Conservation (phyloP, 495 filamentous ascomycete genomes). For the Aspergillus sclerotiicarbonarius region DNA sequence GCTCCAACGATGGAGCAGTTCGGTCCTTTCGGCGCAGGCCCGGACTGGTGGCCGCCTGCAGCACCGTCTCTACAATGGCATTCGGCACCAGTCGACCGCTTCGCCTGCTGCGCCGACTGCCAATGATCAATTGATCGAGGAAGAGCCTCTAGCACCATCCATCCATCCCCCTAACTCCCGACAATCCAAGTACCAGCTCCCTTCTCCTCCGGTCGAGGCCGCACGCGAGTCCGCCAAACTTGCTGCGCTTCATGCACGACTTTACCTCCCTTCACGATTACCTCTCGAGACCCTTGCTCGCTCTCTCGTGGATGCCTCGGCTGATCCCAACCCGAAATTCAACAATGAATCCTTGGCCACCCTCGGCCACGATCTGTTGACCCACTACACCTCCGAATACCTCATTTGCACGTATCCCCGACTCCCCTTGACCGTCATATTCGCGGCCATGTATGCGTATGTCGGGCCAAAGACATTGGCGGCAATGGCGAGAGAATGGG, state of each 20-base stretch:
- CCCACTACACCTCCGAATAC: constrained; percentile 83
- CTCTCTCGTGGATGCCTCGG: constrained; percentile 78
- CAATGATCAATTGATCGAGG: constrained; percentile 20
- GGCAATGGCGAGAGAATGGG: constrained; percentile 77
- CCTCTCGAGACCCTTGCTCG: constrained; percentile 85
- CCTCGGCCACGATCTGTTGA: constrained; percentile 77
- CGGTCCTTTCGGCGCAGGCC: constrained; percentile 59
- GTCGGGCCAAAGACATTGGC: constrained; percentile 68
- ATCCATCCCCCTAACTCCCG: constrained; percentile 21
- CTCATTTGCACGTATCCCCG: constrained; percentile 85
- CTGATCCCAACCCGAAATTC: constrained; percentile 70
- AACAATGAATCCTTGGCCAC: constrained; percentile 80
- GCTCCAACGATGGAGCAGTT: constrained; percentile 67
- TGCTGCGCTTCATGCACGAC: constrained; percentile 86
- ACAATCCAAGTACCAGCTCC: constrained; percentile 39
- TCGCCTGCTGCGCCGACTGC: constrained; percentile 31
- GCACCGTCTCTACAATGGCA: constrained; percentile 38
- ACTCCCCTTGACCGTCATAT: constrained; percentile 77
- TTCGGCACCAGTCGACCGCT: constrained; percentile 41
- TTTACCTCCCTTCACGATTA: constrained; percentile 75
- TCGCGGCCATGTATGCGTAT: constrained; percentile 80
- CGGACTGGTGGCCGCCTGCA: constrained; percentile 49
- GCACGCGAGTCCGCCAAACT: constrained; percentile 84
- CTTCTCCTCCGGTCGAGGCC: constrained; percentile 66
- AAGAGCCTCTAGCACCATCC: constrained; percentile 24